These are phyloP conservation scores for Backusella luteola DNA, from an alignment of 192 early-diverging fungal species.

Conservation along the genomic window DNA sequence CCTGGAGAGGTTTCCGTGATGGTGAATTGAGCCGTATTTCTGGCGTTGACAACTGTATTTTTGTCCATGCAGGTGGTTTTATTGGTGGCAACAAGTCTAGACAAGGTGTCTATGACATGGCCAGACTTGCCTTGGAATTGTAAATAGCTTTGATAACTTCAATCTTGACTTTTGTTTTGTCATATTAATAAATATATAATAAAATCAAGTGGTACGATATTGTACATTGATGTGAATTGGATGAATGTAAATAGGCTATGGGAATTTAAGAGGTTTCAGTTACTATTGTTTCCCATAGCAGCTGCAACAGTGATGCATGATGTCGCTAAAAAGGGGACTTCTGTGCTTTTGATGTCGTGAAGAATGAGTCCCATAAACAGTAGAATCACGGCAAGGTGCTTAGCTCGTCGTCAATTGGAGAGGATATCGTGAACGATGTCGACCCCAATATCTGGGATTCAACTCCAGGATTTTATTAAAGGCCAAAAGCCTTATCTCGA, in stretches of 20 bases:
- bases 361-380: too few species aligned
- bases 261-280: neutral
- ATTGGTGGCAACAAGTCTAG: slow-evolving; percentile 64
- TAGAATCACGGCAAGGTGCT: neutral
- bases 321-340: too few species aligned
- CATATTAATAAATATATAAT: neutral
- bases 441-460: too few species aligned
- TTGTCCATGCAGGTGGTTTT: slow-evolving; percentile 75
- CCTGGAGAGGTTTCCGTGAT: slow-evolving; percentile 81
- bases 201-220: neutral
- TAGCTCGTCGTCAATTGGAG: too few species aligned
- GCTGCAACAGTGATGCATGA: neutral
- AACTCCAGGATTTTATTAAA: neutral
- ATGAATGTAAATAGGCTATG: neutral
- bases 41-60: slow-evolving; percentile 78
- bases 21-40: slow-evolving; percentile 74
- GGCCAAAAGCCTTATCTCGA: neutral
- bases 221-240: neutral
- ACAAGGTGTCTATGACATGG: slow-evolving; percentile 72
- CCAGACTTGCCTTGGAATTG: slow-evolving; percentile 54
- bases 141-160: neutral
- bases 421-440: too few species aligned
- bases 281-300: neutral
- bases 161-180: neutral
- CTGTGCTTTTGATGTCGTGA: too few species aligned